These are phyloP conservation scores for Trichoderma sp. DNA, from an alignment of 2,329 filamentous ascomycete genomes.

Conservation along the genomic window DNA sequence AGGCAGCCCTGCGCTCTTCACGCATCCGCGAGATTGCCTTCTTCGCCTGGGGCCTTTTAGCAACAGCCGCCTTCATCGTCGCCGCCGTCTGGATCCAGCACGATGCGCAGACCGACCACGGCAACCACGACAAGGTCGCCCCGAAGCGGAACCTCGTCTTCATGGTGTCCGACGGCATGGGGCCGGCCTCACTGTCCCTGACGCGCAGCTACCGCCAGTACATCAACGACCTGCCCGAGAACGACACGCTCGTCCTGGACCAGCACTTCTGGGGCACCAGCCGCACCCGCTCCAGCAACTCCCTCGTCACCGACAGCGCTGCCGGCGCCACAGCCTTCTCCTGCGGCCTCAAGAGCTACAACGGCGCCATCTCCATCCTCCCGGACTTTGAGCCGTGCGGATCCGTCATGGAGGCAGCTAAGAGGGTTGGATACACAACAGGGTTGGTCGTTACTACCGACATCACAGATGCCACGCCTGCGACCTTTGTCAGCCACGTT, in stretches of 20 bases:
- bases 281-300: constrained; percentile 80
- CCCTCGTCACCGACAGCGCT: constrained; percentile 89
- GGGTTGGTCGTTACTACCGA: constrained; percentile 94
- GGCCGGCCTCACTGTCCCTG: constrained; percentile 83
- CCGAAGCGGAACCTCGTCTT: constrained; percentile 91
- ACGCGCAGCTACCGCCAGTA: constrained; percentile 86
- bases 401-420: constrained; percentile 89
- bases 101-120: constrained; percentile 53
- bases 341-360: constrained; percentile 92
- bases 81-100: constrained; percentile 80
- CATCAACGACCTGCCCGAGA: constrained; percentile 69
- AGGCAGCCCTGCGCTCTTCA: constrained; percentile 37
- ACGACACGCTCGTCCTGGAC: constrained; percentile 79
- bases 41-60: constrained; percentile 80
- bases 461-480: constrained; percentile 93
- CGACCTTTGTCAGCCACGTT: constrained; percentile 90
- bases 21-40: constrained; percentile 71
- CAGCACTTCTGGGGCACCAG: constrained; percentile 88
- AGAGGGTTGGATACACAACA: constrained; percentile 87
- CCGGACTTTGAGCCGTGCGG: constrained; percentile 87
- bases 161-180: constrained; percentile 99
- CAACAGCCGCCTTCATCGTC: constrained; percentile 76
- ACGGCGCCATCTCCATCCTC: constrained; percentile 88
- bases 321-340: constrained; percentile 97
- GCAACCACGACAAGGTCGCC: constrained; percentile 41